A percentile compares a stretch with the other conserved stretches of the same genome.
These are phyloP conservation scores for Botrytis tulipae DNA, from an alignment of 2,329 filamentous ascomycete species.

Conservation along the genomic window DNA sequence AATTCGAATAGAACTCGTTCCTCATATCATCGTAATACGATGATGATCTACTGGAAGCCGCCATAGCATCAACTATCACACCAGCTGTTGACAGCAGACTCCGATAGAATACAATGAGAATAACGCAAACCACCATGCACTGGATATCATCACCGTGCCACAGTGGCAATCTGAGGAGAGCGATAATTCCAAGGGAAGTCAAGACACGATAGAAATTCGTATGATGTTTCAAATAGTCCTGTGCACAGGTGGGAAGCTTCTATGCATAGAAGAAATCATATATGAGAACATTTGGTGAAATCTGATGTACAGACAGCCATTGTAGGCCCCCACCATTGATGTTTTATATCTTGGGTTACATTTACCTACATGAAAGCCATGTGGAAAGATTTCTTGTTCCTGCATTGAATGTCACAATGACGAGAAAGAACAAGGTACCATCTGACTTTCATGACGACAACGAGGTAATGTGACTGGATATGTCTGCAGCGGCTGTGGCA, in stretches of 20 bases:
- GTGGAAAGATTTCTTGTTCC: constrained; percentile 8
- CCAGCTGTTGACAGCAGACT: background rate
- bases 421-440: constrained; percentile 10
- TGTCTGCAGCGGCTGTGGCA: background rate
- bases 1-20: constrained; percentile 9
- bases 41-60: background rate
- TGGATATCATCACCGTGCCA: background rate
- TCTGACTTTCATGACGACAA: constrained; percentile 10
- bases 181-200: background rate
- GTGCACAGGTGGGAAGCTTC: background rate
- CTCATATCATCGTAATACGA: constrained; percentile 6
- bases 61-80: constrained; percentile 1
- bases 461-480: constrained; percentile 17
- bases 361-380: constrained; percentile 9
- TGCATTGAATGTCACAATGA: constrained; percentile 11
- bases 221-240: background rate
- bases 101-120: background rate
- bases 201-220: background rate
- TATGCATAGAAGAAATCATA: constrained; percentile 1
- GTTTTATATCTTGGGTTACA: constrained; percentile 1
- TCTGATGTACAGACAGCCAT: background rate
- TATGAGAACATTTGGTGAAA: background rate
- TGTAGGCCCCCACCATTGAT: constrained; percentile 5
- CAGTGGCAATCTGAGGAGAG: background rate
- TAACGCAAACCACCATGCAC: background rate